phyloP scores from a whole-genome alignment of 2,329 filamentous ascomycete genomes.

The Chalaropsis thielavioides region DNA sequence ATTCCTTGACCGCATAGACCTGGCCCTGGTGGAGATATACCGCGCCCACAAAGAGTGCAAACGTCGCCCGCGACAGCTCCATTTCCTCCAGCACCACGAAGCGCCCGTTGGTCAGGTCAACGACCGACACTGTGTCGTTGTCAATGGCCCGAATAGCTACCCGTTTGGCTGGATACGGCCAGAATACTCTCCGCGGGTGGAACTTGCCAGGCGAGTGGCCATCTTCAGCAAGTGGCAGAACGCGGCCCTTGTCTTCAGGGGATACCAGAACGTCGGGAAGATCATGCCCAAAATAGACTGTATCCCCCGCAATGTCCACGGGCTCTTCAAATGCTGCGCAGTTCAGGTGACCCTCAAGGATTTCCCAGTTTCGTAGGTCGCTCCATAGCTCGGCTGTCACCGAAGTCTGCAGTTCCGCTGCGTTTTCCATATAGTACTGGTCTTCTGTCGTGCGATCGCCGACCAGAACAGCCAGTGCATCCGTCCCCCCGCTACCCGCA shows the following conservation, averaged over 20 bases:
- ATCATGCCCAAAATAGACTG: conserved; percentile 58
- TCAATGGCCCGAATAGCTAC: conserved; percentile 80
- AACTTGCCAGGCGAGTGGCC: conserved; percentile 48
- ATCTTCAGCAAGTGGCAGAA: conserved; percentile 23
- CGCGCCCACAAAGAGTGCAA: conserved; percentile 90
- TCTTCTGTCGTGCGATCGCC: conserved; percentile 84
- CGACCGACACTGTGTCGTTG: conserved; percentile 84
- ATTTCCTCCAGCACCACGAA: conserved; percentile 87
- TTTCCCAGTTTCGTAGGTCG: conserved; percentile 80
- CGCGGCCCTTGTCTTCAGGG: background rate
- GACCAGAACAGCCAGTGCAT: conserved; percentile 78
- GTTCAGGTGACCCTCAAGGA: conserved; percentile 86
- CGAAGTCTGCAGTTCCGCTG: conserved; percentile 81
- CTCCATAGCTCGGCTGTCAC: conserved; percentile 82
- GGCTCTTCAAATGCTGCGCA: conserved; percentile 94
- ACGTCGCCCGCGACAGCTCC: conserved; percentile 89
- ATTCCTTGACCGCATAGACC: conserved; percentile 82
- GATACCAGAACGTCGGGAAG: conserved; percentile 35
- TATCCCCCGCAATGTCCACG: conserved; percentile 62
- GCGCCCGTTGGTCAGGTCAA: conserved; percentile 69
- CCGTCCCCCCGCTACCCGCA: conserved; percentile 59
- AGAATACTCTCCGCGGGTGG: conserved; percentile 77
- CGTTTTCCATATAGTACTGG: conserved; percentile 94
- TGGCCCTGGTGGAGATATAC: conserved; percentile 96
- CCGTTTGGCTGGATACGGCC: conserved; percentile 66